These are phyloP conservation scores for Comarum palustre DNA, from an alignment of 306 rosid species.

Conservation along the genomic window DNA sequence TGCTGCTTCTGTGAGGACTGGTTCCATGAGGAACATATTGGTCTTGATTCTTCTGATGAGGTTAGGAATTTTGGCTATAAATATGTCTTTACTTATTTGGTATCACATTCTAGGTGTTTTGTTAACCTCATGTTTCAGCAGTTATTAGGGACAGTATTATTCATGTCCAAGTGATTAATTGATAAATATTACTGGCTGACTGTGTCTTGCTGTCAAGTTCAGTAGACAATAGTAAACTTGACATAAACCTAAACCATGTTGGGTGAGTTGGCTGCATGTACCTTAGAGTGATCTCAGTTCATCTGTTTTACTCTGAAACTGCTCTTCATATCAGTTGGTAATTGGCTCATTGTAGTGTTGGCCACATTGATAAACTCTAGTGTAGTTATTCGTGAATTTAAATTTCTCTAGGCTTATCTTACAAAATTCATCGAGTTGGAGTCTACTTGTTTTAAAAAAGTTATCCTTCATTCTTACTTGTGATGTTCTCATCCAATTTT, in stretches of 20 bases:
- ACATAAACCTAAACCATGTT: background rate
- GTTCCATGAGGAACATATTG: constrained; percentile 98
- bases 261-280: background rate
- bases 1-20: constrained; percentile 97
- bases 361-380: background rate
- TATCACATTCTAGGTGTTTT: background rate
- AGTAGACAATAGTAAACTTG: background rate
- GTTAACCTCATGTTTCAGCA: constrained; percentile 2
- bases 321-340: background rate
- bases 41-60: constrained; percentile 76
- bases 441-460: background rate
- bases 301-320: background rate
- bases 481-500: background rate
- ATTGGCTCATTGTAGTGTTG: background rate
- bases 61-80: constrained; percentile 42
- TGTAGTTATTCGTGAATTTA: background rate
- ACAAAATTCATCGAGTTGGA: background rate
- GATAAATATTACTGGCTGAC: background rate
- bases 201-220: constrained; percentile 7
- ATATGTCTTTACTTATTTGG: constrained; percentile 7
- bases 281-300: background rate
- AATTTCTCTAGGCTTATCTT: background rate
- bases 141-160: background rate
- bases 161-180: background rate
- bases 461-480: background rate